Conservation (phyloP, 805 yeast genomes). For the Metahyphopichia silvanorum region DNA sequence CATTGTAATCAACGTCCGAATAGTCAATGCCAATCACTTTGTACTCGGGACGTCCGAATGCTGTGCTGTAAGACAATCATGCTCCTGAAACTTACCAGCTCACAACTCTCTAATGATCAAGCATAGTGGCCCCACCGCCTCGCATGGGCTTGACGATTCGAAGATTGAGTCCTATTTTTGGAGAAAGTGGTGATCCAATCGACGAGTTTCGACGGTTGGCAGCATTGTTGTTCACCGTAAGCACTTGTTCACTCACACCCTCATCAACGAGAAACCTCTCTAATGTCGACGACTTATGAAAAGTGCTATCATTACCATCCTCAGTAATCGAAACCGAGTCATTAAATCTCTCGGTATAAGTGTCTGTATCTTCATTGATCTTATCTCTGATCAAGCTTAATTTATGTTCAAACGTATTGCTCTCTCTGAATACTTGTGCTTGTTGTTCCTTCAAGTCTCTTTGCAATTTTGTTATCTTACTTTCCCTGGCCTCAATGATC, state of each 20-base stretch:
- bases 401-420: slow-evolving; percentile 46
- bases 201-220: neutral
- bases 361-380: slow-evolving; percentile 3
- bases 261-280: neutral
- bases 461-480: slow-evolving; percentile 55
- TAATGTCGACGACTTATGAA: neutral
- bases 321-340: neutral
- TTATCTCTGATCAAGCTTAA: slow-evolving; percentile 16
- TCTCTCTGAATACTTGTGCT: slow-evolving; percentile 44
- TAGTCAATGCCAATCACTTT: neutral
- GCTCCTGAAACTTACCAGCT: too few species aligned
- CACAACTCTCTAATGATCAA: neutral
- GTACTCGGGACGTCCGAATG: neutral
- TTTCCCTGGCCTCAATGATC: slow-evolving; percentile 55
- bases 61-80: too few species aligned
- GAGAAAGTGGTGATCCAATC: slow-evolving; percentile 13
- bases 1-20: too few species aligned
- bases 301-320: neutral
- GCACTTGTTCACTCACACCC: neutral
- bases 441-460: slow-evolving; percentile 49
- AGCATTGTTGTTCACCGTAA: slow-evolving; percentile 3
- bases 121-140: slow-evolving; percentile 38
- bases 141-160: slow-evolving; percentile 61
- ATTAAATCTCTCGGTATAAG: neutral
- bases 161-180: slow-evolving; percentile 50